Conservation (phyloP, 116 monocot species). For the Iris pallida region DNA sequence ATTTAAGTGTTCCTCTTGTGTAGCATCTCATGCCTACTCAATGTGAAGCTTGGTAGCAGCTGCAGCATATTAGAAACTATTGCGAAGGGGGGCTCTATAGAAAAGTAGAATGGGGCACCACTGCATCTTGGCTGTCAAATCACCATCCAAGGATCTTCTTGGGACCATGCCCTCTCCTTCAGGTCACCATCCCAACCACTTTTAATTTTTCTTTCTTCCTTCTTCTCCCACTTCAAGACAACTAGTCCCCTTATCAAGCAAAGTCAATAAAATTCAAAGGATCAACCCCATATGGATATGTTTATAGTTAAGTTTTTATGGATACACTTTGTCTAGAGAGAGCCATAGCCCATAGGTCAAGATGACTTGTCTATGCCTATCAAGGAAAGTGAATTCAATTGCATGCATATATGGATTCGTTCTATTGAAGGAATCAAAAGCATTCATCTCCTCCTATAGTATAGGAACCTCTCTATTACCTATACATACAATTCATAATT, state of each 20-base stretch:
- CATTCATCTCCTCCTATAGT: no score
- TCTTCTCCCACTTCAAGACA: constrained; percentile 6
- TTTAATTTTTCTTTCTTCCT: no score
- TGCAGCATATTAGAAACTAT: no score
- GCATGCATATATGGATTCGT: no score
- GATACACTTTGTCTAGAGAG: constrained; percentile 2
- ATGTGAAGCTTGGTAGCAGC: no score
- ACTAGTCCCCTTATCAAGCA: neutral
- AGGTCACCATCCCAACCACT: constrained; percentile 15
- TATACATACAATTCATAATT: no score
- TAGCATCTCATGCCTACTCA: no score
- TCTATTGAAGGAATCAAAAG: constrained; percentile 3
- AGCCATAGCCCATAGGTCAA: neutral
- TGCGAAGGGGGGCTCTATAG: no score
- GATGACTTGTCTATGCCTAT: neutral
- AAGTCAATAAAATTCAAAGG: neutral
- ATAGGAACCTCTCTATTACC: no score
- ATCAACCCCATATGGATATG: neutral
- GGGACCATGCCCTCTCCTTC: constrained; percentile 21
- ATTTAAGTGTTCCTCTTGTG: no score
- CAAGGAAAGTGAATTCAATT: neutral
- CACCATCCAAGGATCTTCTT: constrained; percentile 23
- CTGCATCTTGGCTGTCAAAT: constrained; percentile 18
- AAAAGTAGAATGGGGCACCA: constrained; percentile 4
- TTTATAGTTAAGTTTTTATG: neutral